phyloP scores from a whole-genome alignment of 306 rosid species.

The Mimosa pudica region DNA sequence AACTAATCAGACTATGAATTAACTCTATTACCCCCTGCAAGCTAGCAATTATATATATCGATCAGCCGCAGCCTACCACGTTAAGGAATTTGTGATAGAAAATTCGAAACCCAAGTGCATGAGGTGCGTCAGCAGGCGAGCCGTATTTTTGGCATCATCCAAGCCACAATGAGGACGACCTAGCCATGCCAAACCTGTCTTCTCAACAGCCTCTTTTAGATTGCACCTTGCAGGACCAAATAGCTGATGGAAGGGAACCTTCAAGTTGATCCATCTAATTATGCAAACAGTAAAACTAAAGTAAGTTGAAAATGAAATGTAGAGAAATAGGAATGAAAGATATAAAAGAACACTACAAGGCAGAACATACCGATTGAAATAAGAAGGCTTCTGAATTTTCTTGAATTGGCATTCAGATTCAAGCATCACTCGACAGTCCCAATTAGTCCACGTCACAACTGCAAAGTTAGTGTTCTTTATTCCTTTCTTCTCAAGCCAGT shows the following conservation, averaged over 20 bases:
- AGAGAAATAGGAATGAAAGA: constrained; percentile 5
- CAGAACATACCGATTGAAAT: constrained; percentile 70
- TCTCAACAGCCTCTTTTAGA: constrained; percentile 89
- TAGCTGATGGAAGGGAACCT: constrained; percentile 79
- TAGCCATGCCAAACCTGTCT: constrained; percentile 85
- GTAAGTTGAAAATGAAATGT: constrained; percentile 35
- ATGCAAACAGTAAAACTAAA: constrained; percentile 31
- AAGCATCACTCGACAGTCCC: constrained; percentile 95
- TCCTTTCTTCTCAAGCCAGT: constrained; percentile 95
- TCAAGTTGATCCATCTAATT: constrained; percentile 87
- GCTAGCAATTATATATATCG: constrained; percentile 18
- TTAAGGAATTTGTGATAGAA: constrained; percentile 68
- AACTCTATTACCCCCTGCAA: no score
- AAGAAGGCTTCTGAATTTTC: constrained; percentile 88
- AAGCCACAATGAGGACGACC: constrained; percentile 95
- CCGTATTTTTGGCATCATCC: constrained; percentile 92
- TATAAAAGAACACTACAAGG: constrained; percentile 26
- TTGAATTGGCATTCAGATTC: constrained; percentile 93
- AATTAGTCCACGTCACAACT: constrained; percentile 93
- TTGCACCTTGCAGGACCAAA: constrained; percentile 81
- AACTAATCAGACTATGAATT: no score
- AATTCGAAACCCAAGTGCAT: constrained; percentile 77
- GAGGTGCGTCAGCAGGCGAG: constrained; percentile 72
- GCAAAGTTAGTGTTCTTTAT: constrained; percentile 85
- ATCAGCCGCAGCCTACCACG: constrained; percentile 65